Percentiles rank a stretch among this genome's conserved stretches.
Conservation (phyloP, 2,329 filamentous ascomycete genomes). For the Trichoderma sp. region DNA sequence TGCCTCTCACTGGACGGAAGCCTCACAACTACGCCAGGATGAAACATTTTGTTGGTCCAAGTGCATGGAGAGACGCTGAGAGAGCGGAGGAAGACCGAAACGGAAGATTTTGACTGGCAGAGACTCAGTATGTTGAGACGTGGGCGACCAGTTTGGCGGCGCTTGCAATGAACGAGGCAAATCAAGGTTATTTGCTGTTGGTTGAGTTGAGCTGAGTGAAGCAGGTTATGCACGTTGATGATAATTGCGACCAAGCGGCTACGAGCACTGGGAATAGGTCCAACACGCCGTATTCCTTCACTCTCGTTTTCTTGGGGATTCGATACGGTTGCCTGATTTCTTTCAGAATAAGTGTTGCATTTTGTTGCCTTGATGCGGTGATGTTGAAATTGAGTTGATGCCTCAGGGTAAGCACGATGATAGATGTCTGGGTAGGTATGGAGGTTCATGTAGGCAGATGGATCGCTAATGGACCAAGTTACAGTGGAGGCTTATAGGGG, state of each 20-base stretch:
- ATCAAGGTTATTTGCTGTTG: background rate
- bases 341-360: background rate
- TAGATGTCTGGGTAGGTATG: background rate
- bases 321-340: background rate
- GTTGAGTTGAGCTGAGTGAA: background rate
- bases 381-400: background rate
- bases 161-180: background rate
- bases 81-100: background rate
- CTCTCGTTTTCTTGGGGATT: background rate
- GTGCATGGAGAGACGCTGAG: too few species aligned
- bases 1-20: background rate
- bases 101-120: background rate
- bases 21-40: background rate
- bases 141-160: background rate
- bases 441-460: background rate
- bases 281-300: background rate
- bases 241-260: background rate
- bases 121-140: background rate
- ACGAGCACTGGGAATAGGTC: background rate
- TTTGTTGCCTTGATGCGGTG: background rate
- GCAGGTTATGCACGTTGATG: background rate
- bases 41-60: background rate
- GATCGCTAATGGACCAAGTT: background rate
- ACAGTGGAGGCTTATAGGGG: background rate
- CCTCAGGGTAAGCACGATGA: background rate